These are phyloP conservation scores for Chamaenerion angustifolium DNA, from an alignment of 345 rosid genomes.

Conservation along the genomic window DNA sequence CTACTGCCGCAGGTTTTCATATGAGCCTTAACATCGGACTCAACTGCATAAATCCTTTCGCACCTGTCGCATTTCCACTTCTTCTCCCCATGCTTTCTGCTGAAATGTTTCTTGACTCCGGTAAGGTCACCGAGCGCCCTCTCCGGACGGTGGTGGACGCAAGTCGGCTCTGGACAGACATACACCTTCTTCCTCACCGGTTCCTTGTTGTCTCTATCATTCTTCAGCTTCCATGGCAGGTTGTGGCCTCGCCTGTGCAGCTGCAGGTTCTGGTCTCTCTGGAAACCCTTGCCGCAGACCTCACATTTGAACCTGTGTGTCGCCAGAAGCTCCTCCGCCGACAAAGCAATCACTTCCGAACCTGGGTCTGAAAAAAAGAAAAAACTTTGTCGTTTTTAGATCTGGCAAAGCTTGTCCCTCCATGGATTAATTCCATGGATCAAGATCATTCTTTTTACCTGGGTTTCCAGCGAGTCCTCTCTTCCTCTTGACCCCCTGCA, in stretches of 20 bases:
- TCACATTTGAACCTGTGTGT: constrained; percentile 87
- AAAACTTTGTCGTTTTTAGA: too few species aligned
- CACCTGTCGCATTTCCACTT: constrained; percentile 96
- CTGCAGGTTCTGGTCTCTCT: constrained; percentile 88
- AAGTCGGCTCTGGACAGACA: constrained; percentile 66
- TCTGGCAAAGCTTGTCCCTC: too few species aligned
- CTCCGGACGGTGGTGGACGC: constrained; percentile 85
- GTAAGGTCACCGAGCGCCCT: constrained; percentile 94
- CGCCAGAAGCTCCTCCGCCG: constrained; percentile 66
- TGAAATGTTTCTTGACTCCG: constrained; percentile 86
- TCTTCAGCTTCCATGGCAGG: constrained; percentile 93
- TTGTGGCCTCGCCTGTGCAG: constrained; percentile 94
- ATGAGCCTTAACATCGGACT: constrained; percentile 94
- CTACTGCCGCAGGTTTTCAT: constrained; percentile 87
- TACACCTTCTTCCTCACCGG: constrained; percentile 40
- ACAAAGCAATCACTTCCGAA: constrained; percentile 80
- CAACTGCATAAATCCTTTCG: constrained; percentile 84
- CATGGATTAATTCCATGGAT: too few species aligned
- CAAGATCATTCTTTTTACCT: constrained; percentile 29
- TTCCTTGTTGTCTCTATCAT: constrained; percentile 29
- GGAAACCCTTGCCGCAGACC: constrained; percentile 90
- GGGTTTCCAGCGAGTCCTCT: constrained; percentile 89
- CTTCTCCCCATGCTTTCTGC: constrained; percentile 90
- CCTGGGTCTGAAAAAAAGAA: constrained; percentile 42
- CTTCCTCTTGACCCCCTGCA: constrained; percentile 52